A percentile compares a stretch with the other conserved stretches of the same genome.
These are phyloP conservation scores for Hyaloscypha finlandica DNA, from an alignment of 495 filamentous ascomycete genomes.

Conservation along the genomic window DNA sequence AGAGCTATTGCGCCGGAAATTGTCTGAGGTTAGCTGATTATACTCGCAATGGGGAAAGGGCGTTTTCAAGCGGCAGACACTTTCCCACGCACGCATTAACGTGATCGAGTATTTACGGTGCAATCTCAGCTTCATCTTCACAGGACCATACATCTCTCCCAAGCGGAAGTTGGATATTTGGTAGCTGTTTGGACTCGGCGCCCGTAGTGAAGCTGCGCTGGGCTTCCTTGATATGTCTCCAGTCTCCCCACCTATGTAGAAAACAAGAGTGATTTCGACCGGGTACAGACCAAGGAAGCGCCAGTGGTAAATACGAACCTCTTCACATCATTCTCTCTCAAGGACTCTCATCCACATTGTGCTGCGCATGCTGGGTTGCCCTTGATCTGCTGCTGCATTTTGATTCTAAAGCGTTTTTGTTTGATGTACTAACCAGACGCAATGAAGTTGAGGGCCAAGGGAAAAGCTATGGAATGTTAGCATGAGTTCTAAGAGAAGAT, in stretches of 20 bases:
- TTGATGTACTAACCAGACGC: conserved; percentile 73
- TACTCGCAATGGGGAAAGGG: conserved; percentile 30
- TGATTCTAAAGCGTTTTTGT: conserved; percentile 24
- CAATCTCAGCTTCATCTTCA: conserved; percentile 77
- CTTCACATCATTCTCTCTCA: conserved; percentile 35
- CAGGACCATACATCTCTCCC: conserved; percentile 29
- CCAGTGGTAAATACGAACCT: conserved; percentile 50
- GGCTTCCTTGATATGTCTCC: conserved; percentile 22
- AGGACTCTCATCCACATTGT: conserved; percentile 21
- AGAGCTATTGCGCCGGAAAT: conserved; percentile 55
- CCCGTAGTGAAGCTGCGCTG: conserved; percentile 83
- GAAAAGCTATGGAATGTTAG: conserved; percentile 53
- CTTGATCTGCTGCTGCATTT: conserved; percentile 44
- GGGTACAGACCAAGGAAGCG: conserved; percentile 30
- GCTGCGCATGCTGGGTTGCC: conserved; percentile 30
- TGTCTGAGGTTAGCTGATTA: conserved; percentile 29
- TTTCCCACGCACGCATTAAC: conserved; percentile 95
- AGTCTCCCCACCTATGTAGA: not conserved
- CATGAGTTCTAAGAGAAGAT: conserved; percentile 23
- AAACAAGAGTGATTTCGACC: conserved; percentile 5
- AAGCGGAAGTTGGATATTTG: conserved; percentile 47
- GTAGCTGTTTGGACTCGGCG: conserved; percentile 59
- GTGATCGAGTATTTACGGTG: conserved; percentile 92
- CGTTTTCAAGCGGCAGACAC: conserved; percentile 71
- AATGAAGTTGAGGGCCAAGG: conserved; percentile 79